A percentile compares a stretch with the other conserved stretches of the same genome.
Evolutionary conservation across 2,329 filamentous ascomycete genomes (phyloP).

Genomic region (Boeremia lycopersici): DNA sequence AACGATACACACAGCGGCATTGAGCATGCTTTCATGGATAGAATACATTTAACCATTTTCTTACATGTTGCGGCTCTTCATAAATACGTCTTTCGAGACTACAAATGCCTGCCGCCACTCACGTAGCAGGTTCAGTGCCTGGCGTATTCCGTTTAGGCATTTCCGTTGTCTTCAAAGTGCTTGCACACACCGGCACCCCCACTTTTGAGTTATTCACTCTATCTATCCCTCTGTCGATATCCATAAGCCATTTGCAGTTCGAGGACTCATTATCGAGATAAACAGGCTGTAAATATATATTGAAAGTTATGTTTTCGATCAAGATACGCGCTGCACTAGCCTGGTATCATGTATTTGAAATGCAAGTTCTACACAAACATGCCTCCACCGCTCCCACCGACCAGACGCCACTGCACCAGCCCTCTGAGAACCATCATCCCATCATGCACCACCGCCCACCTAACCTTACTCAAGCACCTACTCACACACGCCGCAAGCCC

Average conservation of each 20-base stretch:
- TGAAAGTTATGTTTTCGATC: background rate
- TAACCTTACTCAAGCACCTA: constrained; percentile 60
- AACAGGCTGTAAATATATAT: background rate
- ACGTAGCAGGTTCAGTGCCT: background rate
- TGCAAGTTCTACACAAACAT: constrained; percentile 8
- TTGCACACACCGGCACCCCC: background rate
- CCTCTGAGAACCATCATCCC: constrained; percentile 62
- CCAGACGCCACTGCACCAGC: constrained; percentile 48
- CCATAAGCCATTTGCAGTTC: background rate
- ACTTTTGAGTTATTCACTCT: background rate
- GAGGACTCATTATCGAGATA: background rate
- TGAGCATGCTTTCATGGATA: background rate
- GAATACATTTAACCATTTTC: background rate
- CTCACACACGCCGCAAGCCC: constrained; percentile 63
- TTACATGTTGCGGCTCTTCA: too few relatives aligned
- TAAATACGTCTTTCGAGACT: background rate
- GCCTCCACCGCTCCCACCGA: constrained; percentile 32
- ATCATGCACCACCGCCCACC: constrained; percentile 68
- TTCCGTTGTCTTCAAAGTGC: background rate
- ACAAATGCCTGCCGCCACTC: background rate
- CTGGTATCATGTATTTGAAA: background rate
- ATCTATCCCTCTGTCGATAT: background rate
- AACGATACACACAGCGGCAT: background rate
- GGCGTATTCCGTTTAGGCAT: background rate
- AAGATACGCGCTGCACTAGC: background rate